Conservation (phyloP, 164 flowering plant genomes). For the Piper longum region DNA sequence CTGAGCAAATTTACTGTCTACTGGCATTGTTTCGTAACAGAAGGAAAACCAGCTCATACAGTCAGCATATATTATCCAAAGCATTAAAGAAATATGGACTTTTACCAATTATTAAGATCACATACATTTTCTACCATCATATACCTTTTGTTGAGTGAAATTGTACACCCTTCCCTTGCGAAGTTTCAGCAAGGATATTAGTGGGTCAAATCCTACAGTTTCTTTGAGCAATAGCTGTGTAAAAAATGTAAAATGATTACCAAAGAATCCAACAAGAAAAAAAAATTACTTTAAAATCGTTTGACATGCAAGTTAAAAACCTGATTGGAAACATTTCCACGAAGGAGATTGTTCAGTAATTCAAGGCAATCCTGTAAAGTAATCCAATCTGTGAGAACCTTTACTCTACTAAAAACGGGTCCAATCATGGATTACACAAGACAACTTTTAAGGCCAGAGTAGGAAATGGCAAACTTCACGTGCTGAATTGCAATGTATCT, state of each 20-base stretch:
- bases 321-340: conserved; percentile 81
- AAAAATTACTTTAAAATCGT: neutral
- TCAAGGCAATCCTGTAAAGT: conserved; percentile 80
- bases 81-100: neutral
- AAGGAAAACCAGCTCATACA: conserved; percentile 12
- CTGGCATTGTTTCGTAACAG: conserved; percentile 39
- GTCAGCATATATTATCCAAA: conserved; percentile 9
- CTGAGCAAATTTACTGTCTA: conserved; percentile 93
- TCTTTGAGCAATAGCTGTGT: conserved; percentile 71
- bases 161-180: conserved; percentile 54
- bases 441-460: too few relatives aligned
- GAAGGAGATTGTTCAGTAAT: conserved; percentile 80
- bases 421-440: too few relatives aligned
- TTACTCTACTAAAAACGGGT: too few relatives aligned
- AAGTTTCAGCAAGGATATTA: conserved; percentile 73
- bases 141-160: conserved; percentile 95
- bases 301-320: conserved; percentile 20
- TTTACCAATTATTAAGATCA: neutral
- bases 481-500: too few relatives aligned
- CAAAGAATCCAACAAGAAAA: neutral
- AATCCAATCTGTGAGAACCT: too few relatives aligned
- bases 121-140: conserved; percentile 9
- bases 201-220: conserved; percentile 83
- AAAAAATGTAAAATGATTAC: conserved; percentile 3
- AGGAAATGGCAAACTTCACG: too few relatives aligned